Evolutionary conservation across 164 flowering plant genomes (phyloP).

Genomic region (Cinnamomum micranthum): DNA sequence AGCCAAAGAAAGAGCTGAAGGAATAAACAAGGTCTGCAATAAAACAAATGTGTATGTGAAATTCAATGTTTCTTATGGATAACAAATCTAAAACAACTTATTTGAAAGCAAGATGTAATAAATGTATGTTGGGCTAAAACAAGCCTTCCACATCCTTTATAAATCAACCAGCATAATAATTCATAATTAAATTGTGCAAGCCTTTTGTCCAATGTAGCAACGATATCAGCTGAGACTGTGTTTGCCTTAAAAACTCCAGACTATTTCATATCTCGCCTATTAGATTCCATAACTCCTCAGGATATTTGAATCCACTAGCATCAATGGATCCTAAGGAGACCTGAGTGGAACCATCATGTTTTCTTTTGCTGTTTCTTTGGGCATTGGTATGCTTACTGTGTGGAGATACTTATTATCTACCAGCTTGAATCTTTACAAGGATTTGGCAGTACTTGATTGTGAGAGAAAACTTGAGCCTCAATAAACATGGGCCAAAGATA

Average conservation of each 20-base stretch:
- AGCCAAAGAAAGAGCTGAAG: slow-evolving; percentile 76
- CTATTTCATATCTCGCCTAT: too few relatives aligned
- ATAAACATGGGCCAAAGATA: too few relatives aligned
- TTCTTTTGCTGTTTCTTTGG: too few relatives aligned
- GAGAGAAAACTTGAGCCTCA: too few relatives aligned
- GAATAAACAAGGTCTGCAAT: slow-evolving; percentile 66
- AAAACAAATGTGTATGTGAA: slow-evolving; percentile 11
- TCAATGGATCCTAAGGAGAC: too few relatives aligned
- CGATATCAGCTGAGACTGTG: neutral
- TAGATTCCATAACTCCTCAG: too few relatives aligned
- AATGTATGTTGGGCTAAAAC: neutral
- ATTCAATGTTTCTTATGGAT: neutral
- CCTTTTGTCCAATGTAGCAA: neutral
- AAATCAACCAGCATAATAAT: neutral
- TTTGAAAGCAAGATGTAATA: neutral
- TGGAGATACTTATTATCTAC: too few relatives aligned
- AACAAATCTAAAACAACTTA: neutral
- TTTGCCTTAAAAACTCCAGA: neutral
- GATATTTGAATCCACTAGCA: neutral
- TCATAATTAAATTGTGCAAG: too few relatives aligned
- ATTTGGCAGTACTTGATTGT: too few relatives aligned
- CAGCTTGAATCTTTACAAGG: too few relatives aligned
- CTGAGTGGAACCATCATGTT: too few relatives aligned
- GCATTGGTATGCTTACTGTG: too few relatives aligned
- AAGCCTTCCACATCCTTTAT: neutral